These are phyloP conservation scores for Parathielavia hyrcaniae DNA, from an alignment of 495 filamentous ascomycete genomes.

Conservation along the genomic window DNA sequence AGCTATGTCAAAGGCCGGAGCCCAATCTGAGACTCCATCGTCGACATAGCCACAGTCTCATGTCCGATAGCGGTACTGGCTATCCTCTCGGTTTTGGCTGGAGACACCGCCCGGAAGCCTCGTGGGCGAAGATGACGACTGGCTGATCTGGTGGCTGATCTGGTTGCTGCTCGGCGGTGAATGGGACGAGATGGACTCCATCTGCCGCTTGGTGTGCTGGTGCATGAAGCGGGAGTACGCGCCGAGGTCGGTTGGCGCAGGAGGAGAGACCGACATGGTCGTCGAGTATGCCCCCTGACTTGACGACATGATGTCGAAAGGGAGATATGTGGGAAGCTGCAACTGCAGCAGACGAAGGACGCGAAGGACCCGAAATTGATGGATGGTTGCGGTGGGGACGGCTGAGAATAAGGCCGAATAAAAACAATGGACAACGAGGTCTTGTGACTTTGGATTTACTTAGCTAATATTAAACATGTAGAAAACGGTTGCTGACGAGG, in stretches of 20 bases:
- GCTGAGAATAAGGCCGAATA: no score
- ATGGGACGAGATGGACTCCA: slow-evolving; percentile 38
- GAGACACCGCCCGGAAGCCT: slow-evolving; percentile 33
- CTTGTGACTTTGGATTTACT: slow-evolving; percentile 1
- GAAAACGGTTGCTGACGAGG: slow-evolving; percentile 8
- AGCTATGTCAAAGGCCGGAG: no score
- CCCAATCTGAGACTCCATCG: not conserved
- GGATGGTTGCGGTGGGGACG: not conserved
- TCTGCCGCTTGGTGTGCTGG: slow-evolving; percentile 48
- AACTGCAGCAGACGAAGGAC: not conserved
- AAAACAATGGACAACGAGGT: no score
- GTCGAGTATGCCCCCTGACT: slow-evolving; percentile 25
- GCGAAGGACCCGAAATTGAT: not conserved
- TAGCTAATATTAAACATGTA: not conserved
- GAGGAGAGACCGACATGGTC: slow-evolving; percentile 32
- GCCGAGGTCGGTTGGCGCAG: slow-evolving; percentile 40
- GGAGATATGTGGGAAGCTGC: not conserved
- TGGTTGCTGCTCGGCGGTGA: slow-evolving; percentile 15
- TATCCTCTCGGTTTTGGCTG: slow-evolving; percentile 9
- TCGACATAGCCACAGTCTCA: not conserved
- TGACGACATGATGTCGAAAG: slow-evolving; percentile 33
- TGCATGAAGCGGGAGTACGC: slow-evolving; percentile 46
- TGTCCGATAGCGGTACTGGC: slow-evolving; percentile 1
- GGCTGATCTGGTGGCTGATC: slow-evolving; percentile 15
- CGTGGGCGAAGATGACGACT: slow-evolving; percentile 24